Evolutionary conservation across 2,329 filamentous ascomycete species (phyloP).

Genomic region (Fusarium longipes): DNA sequence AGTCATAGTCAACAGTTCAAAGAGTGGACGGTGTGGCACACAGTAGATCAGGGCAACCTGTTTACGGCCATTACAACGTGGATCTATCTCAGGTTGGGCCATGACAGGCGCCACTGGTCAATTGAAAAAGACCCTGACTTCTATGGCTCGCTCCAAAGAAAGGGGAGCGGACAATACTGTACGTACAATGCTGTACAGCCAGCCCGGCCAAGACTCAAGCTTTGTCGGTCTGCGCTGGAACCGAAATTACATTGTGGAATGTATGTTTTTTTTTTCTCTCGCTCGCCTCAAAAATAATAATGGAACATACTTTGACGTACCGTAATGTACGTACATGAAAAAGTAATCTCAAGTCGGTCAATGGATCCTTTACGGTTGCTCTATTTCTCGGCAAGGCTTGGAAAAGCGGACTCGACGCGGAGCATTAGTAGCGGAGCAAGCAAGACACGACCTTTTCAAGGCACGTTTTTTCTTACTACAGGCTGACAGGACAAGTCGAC

Average conservation of each 20-base stretch:
- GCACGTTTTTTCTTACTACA: neutral
- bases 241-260: constrained; percentile 42
- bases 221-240: constrained; percentile 24
- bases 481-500: neutral
- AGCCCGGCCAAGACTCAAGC: neutral
- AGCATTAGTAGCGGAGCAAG: constrained; percentile 33
- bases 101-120: constrained; percentile 41
- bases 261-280: neutral
- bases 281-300: constrained; percentile 15
- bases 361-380: constrained; percentile 36
- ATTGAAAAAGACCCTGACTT: constrained; percentile 20
- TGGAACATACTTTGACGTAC: neutral
- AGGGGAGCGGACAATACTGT: neutral
- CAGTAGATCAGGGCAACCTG: constrained; percentile 28
- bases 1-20: neutral
- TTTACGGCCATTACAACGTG: constrained; percentile 36
- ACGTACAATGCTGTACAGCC: neutral
- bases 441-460: constrained; percentile 23
- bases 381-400: constrained; percentile 7
- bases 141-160: neutral
- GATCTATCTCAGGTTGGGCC: constrained; percentile 28
- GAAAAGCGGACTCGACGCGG: constrained; percentile 35
- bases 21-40: constrained; percentile 37
- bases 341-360: constrained; percentile 18
- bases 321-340: constrained; percentile 5